phyloP scores from a whole-genome alignment of 176 grass and related monocot genomes.

The Canna indica region DNA sequence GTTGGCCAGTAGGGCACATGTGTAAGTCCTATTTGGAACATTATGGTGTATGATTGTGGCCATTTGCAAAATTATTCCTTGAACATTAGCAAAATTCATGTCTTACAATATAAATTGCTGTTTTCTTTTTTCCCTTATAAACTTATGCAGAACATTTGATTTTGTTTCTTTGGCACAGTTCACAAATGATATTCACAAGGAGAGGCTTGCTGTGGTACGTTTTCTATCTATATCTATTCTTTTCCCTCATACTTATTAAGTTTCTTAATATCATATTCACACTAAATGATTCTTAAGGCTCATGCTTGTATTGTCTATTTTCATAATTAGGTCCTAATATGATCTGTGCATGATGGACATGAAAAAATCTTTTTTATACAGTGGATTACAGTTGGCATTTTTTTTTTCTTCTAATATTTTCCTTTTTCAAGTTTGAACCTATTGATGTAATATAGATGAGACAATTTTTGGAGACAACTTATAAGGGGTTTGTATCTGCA shows the following conservation, averaged over 20 bases:
- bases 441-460: no score
- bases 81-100: background rate
- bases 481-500: no score
- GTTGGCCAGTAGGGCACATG: background rate
- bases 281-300: no score
- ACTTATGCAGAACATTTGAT: background rate
- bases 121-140: background rate
- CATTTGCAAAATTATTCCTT: background rate
- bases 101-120: background rate
- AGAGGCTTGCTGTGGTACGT: slow-evolving; percentile 78
- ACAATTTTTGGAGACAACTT: no score
- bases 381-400: no score
- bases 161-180: slow-evolving; percentile 41
- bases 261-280: background rate
- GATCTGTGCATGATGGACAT: no score
- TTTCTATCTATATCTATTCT: background rate
- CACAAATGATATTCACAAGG: slow-evolving; percentile 92
- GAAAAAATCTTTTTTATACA: no score
- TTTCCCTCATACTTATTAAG: background rate
- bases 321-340: no score
- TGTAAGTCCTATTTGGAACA: background rate
- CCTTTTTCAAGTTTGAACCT: no score
- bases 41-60: background rate
- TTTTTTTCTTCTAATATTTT: no score
- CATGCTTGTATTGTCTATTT: no score